Evolutionary conservation across 352 stramenopile species (phyloP).

Genomic region (Phytophthora brassicae): DNA sequence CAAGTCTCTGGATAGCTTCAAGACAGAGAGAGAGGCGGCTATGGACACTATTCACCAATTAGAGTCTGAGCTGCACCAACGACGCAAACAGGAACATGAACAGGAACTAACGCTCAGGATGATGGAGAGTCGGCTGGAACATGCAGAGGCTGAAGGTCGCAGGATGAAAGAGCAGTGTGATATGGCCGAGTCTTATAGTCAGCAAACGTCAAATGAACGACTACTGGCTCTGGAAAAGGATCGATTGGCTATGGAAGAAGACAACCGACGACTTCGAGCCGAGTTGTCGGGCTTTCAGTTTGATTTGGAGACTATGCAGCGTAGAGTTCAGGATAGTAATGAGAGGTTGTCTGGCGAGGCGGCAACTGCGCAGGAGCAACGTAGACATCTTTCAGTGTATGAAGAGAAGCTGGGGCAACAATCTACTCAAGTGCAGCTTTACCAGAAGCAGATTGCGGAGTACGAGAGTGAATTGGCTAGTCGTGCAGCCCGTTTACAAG

Average conservation of each 20-base stretch:
- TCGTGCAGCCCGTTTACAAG: constrained; percentile 31
- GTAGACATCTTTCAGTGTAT: constrained; percentile 28
- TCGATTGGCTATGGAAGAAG: constrained; percentile 50
- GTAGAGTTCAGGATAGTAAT: constrained; percentile 48
- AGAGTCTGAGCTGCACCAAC: constrained; percentile 48
- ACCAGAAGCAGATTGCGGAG: constrained; percentile 25
- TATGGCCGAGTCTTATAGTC: constrained; percentile 33
- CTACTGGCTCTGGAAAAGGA: constrained; percentile 55
- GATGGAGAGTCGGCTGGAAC: constrained; percentile 45
- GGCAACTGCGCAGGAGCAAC: constrained; percentile 37
- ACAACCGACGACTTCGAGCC: constrained; percentile 54
- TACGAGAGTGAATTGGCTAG: constrained; percentile 28
- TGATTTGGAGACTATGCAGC: constrained; percentile 49
- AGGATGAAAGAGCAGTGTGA: constrained; percentile 50
- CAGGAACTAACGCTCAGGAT: constrained; percentile 42
- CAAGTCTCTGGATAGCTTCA: constrained; percentile 51
- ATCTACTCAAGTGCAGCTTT: constrained; percentile 35
- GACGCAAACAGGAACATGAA: constrained; percentile 41
- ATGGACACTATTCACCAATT: constrained; percentile 49
- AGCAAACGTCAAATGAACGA: constrained; percentile 61
- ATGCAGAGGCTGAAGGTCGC: constrained; percentile 42
- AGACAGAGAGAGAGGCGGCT: constrained; percentile 43
- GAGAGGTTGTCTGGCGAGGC: constrained; percentile 38
- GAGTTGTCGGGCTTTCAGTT: constrained; percentile 49
- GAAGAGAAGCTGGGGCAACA: constrained; percentile 28